These are phyloP conservation scores for Eleusine coracana DNA, from an alignment of 176 grass and related monocot species.

Conservation along the genomic window DNA sequence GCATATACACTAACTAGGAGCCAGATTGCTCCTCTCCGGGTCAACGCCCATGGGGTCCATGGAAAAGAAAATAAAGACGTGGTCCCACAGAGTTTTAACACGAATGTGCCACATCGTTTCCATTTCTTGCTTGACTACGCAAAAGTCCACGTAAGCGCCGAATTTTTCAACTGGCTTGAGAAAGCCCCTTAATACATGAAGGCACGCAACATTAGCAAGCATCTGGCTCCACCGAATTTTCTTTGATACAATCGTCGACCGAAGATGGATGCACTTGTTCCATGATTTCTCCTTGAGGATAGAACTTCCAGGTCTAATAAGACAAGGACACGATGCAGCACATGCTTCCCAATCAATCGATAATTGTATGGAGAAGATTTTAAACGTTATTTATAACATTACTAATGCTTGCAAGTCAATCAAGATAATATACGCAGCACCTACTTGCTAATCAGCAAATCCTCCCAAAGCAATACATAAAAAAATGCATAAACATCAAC, in stretches of 20 bases:
- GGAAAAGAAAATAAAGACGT: background rate
- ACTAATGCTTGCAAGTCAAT: slow-evolving; percentile 34
- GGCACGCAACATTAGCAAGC: slow-evolving; percentile 17
- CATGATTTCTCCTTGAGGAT: background rate
- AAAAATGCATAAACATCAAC: background rate
- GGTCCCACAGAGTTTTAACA: background rate
- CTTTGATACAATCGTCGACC: slow-evolving; percentile 9
- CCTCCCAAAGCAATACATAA: background rate
- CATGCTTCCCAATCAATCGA: background rate
- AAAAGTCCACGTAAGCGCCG: background rate
- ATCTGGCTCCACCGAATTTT: background rate
- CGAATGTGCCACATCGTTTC: slow-evolving; percentile 27
- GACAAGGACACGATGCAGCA: slow-evolving; percentile 5
- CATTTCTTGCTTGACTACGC: background rate
- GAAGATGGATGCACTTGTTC: background rate
- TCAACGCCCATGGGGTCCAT: slow-evolving; percentile 10
- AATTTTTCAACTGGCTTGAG: background rate
- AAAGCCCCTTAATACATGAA: background rate
- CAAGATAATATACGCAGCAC: background rate
- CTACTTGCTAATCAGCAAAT: background rate
- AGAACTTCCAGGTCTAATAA: slow-evolving; percentile 14
- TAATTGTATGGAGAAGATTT: background rate
- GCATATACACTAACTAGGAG: background rate
- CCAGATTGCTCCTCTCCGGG: background rate
- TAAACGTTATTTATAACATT: slow-evolving; percentile 1